Percentiles rank a stretch among this genome's conserved stretches.
Conservation (phyloP, 805 yeast species). For the Metschnikowia gelsemii region DNA sequence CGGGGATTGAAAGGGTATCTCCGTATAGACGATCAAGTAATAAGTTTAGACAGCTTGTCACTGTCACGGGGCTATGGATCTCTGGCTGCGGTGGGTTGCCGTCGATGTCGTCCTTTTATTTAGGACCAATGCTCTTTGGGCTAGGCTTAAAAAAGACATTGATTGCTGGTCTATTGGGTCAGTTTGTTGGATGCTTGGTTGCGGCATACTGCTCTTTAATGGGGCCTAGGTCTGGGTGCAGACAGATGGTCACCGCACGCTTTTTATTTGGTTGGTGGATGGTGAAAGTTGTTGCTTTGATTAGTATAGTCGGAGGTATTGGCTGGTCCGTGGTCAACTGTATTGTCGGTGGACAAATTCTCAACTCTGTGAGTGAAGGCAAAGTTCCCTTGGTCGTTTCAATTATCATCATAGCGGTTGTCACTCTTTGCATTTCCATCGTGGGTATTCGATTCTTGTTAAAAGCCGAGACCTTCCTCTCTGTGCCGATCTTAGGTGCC, state of each 20-base stretch:
- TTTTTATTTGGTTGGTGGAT: slow-evolving; percentile 84
- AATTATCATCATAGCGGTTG: slow-evolving; percentile 63
- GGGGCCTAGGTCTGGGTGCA: slow-evolving; percentile 89
- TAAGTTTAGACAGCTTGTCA: slow-evolving; percentile 29
- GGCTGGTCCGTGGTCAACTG: slow-evolving; percentile 95
- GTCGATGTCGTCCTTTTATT: slow-evolving; percentile 79
- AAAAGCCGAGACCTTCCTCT: slow-evolving; percentile 63
- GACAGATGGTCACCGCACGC: slow-evolving; percentile 84
- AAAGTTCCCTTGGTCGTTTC: slow-evolving; percentile 72
- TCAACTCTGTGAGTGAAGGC: slow-evolving; percentile 62
- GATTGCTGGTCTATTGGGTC: slow-evolving; percentile 61
- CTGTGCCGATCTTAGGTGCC: slow-evolving; percentile 66
- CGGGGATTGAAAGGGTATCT: slow-evolving; percentile 75
- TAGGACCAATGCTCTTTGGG: slow-evolving; percentile 71
- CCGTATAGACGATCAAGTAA: slow-evolving; percentile 61
- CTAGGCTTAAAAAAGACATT: slow-evolving; percentile 66
- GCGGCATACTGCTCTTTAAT: slow-evolving; percentile 82
- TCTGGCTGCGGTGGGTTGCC: slow-evolving; percentile 87
- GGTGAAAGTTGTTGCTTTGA: slow-evolving; percentile 70
- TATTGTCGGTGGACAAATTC: slow-evolving; percentile 84
- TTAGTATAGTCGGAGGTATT: slow-evolving; percentile 70
- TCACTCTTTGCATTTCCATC: slow-evolving; percentile 65
- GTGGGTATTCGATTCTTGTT: slow-evolving; percentile 76
- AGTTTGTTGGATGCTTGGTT: slow-evolving; percentile 64
- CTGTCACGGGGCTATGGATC: slow-evolving; percentile 76